phyloP scores from a whole-genome alignment of 139 green algal genomes.

The Eudorina sp. region DNA sequence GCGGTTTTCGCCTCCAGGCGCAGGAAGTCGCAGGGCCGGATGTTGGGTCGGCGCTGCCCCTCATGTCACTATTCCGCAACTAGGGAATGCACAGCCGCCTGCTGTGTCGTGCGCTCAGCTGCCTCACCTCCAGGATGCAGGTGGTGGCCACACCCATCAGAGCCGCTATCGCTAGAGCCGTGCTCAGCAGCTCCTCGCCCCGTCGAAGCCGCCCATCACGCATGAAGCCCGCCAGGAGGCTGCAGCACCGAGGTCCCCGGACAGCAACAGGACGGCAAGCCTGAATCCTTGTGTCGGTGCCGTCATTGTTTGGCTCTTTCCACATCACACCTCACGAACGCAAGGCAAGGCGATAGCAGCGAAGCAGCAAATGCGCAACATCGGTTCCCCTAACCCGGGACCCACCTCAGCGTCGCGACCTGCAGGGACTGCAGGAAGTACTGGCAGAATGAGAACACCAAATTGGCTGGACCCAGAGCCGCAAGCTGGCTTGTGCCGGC shows the following conservation, averaged over 20 bases:
- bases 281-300: too few relatives aligned
- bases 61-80: too few relatives aligned
- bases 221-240: conserved; percentile 41
- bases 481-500: conserved; percentile 73
- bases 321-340: too few relatives aligned
- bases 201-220: conserved; percentile 29
- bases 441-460: conserved; percentile 81
- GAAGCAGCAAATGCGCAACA: too few relatives aligned
- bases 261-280: too few relatives aligned
- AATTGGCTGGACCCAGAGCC: conserved; percentile 80
- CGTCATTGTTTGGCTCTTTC: too few relatives aligned
- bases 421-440: conserved; percentile 74
- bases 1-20: too few relatives aligned
- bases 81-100: neutral
- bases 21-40: too few relatives aligned
- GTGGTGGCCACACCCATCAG: conserved; percentile 24
- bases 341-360: too few relatives aligned
- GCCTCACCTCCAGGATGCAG: conserved; percentile 19
- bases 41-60: too few relatives aligned
- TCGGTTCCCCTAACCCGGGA: too few relatives aligned
- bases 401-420: conserved; percentile 45
- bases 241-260: too few relatives aligned
- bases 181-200: conserved; percentile 40
- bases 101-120: neutral
- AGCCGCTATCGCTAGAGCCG: conserved; percentile 37